Percentiles rank a stretch among this genome's conserved stretches.
Conservation (phyloP, 805 yeast species). For the Ogataea sp. region DNA sequence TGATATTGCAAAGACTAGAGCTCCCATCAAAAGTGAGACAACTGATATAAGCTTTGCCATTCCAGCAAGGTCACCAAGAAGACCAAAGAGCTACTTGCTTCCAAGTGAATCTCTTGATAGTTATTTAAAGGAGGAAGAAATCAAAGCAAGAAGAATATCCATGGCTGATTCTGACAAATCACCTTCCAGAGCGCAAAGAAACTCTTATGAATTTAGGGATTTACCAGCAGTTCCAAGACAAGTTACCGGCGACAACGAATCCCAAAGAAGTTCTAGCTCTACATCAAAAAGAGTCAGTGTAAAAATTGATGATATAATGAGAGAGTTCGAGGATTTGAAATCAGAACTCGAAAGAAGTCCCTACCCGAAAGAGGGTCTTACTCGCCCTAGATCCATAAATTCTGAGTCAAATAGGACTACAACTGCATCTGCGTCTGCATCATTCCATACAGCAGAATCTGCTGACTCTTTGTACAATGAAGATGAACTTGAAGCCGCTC, state of each 20-base stretch:
- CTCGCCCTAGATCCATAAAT: not conserved
- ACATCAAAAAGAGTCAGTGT: slow-evolving; percentile 11
- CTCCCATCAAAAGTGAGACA: slow-evolving; percentile 19
- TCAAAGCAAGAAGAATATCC: not conserved
- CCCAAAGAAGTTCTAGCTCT: not conserved
- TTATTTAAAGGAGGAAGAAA: not conserved
- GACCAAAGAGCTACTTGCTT: slow-evolving; percentile 11
- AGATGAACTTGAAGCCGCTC: too few relatives aligned
- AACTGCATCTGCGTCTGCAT: slow-evolving; percentile 15
- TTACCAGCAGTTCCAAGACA: slow-evolving; percentile 2
- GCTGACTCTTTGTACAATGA: slow-evolving; percentile 4
- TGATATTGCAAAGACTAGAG: slow-evolving; percentile 3
- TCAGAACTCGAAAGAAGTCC: slow-evolving; percentile 15
- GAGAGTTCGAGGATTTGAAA: slow-evolving; percentile 21
- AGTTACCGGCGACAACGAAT: slow-evolving; percentile 1
- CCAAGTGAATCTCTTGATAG: not conserved
- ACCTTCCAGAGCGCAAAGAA: not conserved
- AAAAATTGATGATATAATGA: slow-evolving; percentile 24
- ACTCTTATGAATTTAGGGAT: not conserved
- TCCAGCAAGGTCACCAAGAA: slow-evolving; percentile 25
- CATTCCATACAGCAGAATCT: slow-evolving; percentile 17
- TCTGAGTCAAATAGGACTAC: slow-evolving; percentile 6
- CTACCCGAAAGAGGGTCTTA: too few relatives aligned
- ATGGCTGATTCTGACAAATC: not conserved
- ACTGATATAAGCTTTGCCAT: slow-evolving; percentile 16